These are phyloP conservation scores for Colletotrichum sp. DNA, from an alignment of 2,329 filamentous ascomycete species.

Conservation along the genomic window DNA sequence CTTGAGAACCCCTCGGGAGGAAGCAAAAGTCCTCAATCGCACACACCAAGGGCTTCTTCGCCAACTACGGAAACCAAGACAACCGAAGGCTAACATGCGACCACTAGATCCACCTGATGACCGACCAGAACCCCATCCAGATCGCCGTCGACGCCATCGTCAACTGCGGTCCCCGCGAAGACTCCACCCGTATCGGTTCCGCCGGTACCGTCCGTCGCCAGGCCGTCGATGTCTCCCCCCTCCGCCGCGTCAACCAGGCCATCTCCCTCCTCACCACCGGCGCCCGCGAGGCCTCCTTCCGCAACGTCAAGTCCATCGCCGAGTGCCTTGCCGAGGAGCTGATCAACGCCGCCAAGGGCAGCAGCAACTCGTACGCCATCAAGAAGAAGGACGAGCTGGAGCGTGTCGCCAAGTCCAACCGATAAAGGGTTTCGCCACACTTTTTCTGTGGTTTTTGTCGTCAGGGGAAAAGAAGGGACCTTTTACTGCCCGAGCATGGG, in stretches of 20 bases:
- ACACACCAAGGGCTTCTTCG: neutral
- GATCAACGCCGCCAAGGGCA: slow-evolving; percentile 99
- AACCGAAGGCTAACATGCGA: slow-evolving; percentile 33
- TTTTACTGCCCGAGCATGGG: neutral
- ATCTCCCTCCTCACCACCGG: slow-evolving; percentile 99
- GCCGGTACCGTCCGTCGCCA: slow-evolving; percentile 99
- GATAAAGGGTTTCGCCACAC: slow-evolving; percentile 72
- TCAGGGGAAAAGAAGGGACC: neutral
- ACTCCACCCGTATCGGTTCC: slow-evolving; percentile 98
- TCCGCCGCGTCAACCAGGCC: slow-evolving; percentile 99
- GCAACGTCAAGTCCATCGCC: slow-evolving; percentile 99
- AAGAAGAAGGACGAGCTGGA: slow-evolving; percentile 99
- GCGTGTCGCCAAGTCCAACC: slow-evolving; percentile 99
- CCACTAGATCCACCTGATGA: slow-evolving; percentile 97
- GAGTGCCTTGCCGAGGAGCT: slow-evolving; percentile 99
- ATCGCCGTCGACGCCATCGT: slow-evolving; percentile 99
- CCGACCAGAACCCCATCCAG: slow-evolving; percentile 99
- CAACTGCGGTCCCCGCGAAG: slow-evolving; percentile 99
- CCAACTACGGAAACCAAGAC: too few relatives aligned
- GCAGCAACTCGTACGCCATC: slow-evolving; percentile 99
- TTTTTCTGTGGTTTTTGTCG: slow-evolving; percentile 15
- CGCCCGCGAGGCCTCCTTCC: slow-evolving; percentile 98
- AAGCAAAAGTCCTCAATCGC: slow-evolving; percentile 13
- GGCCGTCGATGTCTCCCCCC: slow-evolving; percentile 99
- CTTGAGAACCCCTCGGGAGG: neutral